Evolutionary conservation across 2,329 filamentous ascomycete genomes (phyloP).

Genomic region (Dactylellina leptospora): DNA sequence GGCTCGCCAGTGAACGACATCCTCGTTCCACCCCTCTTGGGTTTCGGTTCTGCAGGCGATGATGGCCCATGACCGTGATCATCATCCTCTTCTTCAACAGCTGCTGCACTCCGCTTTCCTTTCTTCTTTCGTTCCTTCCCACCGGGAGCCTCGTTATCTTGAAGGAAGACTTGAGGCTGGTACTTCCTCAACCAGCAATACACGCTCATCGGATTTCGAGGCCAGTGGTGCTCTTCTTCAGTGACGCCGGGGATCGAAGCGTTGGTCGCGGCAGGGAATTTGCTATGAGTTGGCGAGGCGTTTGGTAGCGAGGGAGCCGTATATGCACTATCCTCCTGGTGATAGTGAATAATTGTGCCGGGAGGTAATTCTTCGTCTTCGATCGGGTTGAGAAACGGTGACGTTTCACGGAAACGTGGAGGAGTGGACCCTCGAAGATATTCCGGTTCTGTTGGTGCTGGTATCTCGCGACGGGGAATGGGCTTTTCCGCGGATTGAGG

Average conservation of each 20-base stretch:
- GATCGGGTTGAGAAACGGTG: constrained; percentile 55
- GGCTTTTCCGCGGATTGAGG: constrained; percentile 31
- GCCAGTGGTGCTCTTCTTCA: constrained; percentile 63
- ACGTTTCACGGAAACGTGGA: constrained; percentile 55
- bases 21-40: constrained; percentile 46
- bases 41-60: constrained; percentile 39
- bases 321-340: constrained; percentile 41
- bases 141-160: constrained; percentile 70
- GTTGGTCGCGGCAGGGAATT: constrained; percentile 60
- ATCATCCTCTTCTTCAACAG: constrained; percentile 45
- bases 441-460: constrained; percentile 33
- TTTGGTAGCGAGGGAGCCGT: constrained; percentile 35
- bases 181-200: constrained; percentile 94
- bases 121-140: constrained; percentile 59
- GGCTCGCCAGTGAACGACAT: constrained; percentile 39
- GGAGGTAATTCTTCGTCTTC: constrained; percentile 51
- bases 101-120: constrained; percentile 56
- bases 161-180: constrained; percentile 82
- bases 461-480: constrained; percentile 17
- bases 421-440: constrained; percentile 56
- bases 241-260: constrained; percentile 61
- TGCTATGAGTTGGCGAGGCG: constrained; percentile 62
- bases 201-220: constrained; percentile 86
- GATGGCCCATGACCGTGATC: constrained; percentile 22
- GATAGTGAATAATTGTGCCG: constrained; percentile 49